Base-by-base conservation (phyloP, 2,329 filamentous ascomycete genomes). In the Helminthosporium solani region DNA sequence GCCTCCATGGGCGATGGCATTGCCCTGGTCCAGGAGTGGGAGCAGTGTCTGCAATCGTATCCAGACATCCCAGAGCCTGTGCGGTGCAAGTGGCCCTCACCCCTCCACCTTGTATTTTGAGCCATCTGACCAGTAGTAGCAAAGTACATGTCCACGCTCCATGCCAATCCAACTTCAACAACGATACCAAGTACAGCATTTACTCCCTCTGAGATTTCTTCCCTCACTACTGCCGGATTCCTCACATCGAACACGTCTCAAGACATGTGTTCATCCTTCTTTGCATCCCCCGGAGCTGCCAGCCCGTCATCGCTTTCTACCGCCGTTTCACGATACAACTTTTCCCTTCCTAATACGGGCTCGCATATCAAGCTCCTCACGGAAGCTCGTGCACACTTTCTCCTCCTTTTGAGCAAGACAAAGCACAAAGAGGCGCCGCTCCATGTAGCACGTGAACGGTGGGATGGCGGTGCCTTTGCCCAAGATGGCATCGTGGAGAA, bases 311-410 rank as follows among this genome's bases (percentile, higher is more conserved):
- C 82, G 3, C 74, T 90, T 8, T 79, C 84, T 30, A 78, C 75
- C 20, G 81, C 87, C 18, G 73, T 73, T 14, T 81, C 83, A 2
- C 77, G 74, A 51, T 63, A 78, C 77, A 44, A 58, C 21, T 75
- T 90, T 34, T 81, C 85, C 0, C 73, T 89, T 0, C 87, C 87
- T 0, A 80, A 81, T 19, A 84, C 83, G 27, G 87, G 87, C 2
- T 71, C 78, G 2, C 86, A 84, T 60, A 73, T 90, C 35, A 87
- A 85, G 64, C 75, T 90, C 2, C 73, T 85, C 0, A 75, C 80
- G 16, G 76, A 75, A 27, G 81, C 83, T 2, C 76, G 87, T 12
- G 75, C 77, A 19, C 85, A 88, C 66, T 69, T 90, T 0, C 66
- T 83, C 1, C 72, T 73, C 5, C 70, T 87, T 25, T 68, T 90